phyloP scores from a whole-genome alignment of 225 moss, liverwort and hornwort species.

The Anthoceros angustus region DNA sequence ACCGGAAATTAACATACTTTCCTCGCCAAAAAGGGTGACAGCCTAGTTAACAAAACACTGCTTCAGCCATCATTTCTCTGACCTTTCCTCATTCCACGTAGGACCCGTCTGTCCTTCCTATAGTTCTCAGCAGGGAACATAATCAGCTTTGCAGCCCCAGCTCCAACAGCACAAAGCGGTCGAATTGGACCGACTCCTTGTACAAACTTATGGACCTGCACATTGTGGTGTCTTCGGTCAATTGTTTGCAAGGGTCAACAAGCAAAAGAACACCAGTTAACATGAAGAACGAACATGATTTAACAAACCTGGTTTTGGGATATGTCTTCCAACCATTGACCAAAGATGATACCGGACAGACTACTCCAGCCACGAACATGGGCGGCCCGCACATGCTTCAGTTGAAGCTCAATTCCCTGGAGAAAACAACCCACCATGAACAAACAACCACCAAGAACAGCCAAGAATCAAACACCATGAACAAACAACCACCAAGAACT shows the following conservation, averaged over 20 bases:
- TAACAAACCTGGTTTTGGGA: conserved; percentile 52
- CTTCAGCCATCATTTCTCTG: conserved; percentile 16
- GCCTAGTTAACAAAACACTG: not conserved
- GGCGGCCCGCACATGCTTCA: conserved; percentile 80
- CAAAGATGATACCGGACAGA: conserved; percentile 64
- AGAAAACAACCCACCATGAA: conserved; percentile 9
- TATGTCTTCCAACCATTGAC: conserved; percentile 93
- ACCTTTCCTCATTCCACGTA: conserved; percentile 78
- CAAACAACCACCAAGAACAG: not conserved
- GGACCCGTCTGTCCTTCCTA: conserved; percentile 59
- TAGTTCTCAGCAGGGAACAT: conserved; percentile 83
- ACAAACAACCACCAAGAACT: not conserved
- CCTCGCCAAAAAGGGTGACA: not conserved
- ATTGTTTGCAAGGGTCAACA: not conserved
- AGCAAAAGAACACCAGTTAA: not conserved
- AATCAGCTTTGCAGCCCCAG: conserved; percentile 85
- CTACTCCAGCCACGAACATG: conserved; percentile 95
- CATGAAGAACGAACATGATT: not conserved
- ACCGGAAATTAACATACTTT: not conserved
- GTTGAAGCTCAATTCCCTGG: conserved; percentile 90
- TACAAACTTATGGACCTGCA: conserved; percentile 65
- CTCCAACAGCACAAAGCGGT: conserved; percentile 78
- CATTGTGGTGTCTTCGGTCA: not conserved
- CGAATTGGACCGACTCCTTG: conserved; percentile 85
- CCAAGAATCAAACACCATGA: not conserved